Conservation (phyloP, 192 early-diverging fungal species). For the Entophlyctis helioformis region DNA sequence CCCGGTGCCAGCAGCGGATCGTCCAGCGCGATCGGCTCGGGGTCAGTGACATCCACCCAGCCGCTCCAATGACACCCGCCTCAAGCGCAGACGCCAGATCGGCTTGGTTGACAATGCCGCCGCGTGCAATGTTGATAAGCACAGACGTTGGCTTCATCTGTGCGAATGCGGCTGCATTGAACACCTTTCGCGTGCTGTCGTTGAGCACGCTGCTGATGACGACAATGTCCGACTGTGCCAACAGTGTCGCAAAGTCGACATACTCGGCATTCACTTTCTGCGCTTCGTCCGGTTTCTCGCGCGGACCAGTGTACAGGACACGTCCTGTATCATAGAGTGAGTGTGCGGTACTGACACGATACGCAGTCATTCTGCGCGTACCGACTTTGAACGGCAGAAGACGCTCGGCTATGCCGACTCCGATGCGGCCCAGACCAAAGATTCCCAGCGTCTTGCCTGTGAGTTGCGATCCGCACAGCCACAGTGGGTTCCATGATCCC, state of each 20-base stretch:
- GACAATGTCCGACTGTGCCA: constrained; percentile 57
- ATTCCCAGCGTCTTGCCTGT: constrained; percentile 71
- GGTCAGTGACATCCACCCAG: constrained; percentile 84
- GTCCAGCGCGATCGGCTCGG: constrained; percentile 62
- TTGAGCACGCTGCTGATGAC: constrained; percentile 65
- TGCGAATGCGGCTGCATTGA: constrained; percentile 63
- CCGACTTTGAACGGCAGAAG: constrained; percentile 58
- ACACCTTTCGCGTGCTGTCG: constrained; percentile 54
- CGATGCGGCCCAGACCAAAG: constrained; percentile 76
- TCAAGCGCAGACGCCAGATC: constrained; percentile 56
- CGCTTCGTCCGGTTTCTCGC: no score
- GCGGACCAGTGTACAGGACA: no score
- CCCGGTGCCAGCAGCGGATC: constrained; percentile 45
- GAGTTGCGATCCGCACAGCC: constrained; percentile 62
- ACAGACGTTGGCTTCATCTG: constrained; percentile 57
- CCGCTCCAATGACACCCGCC: constrained; percentile 41
- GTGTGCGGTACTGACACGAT: no score
- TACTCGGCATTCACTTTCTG: no score
- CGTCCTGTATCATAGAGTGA: no score
- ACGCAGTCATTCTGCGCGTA: no score
- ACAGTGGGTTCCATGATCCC: constrained; percentile 50
- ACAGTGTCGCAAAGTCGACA: constrained; percentile 42
- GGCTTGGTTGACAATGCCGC: constrained; percentile 65
- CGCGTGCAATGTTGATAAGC: constrained; percentile 76
- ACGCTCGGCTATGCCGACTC: constrained; percentile 55